These are phyloP conservation scores for Hyphodiscus hymeniophilus DNA, from an alignment of 495 filamentous ascomycete species.

Conservation along the genomic window DNA sequence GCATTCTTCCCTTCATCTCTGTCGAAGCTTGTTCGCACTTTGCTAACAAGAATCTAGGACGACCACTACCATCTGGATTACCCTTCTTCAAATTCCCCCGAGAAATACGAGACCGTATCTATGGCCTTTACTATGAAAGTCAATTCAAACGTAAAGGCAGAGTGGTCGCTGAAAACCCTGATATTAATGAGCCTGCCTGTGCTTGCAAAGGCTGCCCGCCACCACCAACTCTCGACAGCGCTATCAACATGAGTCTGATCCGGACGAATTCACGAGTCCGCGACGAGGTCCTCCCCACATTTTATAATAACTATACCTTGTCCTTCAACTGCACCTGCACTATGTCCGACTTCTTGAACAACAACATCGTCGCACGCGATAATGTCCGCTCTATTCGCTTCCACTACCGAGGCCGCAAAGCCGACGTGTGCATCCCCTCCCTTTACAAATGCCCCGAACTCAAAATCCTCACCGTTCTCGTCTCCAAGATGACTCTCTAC, in stretches of 20 bases:
- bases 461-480: neutral
- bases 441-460: neutral
- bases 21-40: too few relatives aligned
- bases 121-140: constrained; percentile 24
- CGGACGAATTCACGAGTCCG: neutral
- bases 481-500: neutral
- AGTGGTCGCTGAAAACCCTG: too few relatives aligned
- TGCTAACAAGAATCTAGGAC: neutral
- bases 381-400: neutral
- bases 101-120: constrained; percentile 34
- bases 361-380: neutral
- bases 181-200: constrained; percentile 4
- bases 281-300: neutral
- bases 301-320: neutral
- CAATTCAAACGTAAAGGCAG: too few relatives aligned
- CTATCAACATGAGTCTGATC: neutral
- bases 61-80: constrained; percentile 20
- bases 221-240: constrained; percentile 8
- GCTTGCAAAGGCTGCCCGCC: too few relatives aligned
- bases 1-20: too few relatives aligned
- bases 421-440: neutral
- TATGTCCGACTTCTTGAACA: neutral
- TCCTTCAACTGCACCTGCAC: neutral
- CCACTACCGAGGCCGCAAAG: neutral
- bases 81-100: constrained; percentile 30